Conservation (phyloP, 1,284 basidiomycete species). For the Heterobasidion annosum region DNA sequence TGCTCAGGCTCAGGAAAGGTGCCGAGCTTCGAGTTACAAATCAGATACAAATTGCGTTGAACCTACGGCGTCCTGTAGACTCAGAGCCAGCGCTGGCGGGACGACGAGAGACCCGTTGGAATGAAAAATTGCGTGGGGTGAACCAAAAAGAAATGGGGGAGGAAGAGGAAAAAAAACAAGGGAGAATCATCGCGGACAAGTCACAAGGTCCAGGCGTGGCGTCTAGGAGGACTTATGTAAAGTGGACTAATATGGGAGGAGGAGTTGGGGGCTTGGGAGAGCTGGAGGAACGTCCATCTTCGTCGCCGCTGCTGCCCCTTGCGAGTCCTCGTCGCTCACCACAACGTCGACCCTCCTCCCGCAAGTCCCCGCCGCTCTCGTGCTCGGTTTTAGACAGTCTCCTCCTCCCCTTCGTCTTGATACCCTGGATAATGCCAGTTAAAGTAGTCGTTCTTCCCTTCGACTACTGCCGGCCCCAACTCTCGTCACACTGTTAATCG, state of each 20-base stretch:
- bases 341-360: slow-evolving; percentile 5
- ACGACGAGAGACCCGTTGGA: too few relatives aligned
- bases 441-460: slow-evolving; percentile 12
- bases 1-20: too few relatives aligned
- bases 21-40: not conserved
- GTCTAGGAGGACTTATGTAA: not conserved
- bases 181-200: not conserved
- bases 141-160: too few relatives aligned
- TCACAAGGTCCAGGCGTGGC: not conserved
- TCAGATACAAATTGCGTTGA: not conserved
- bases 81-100: too few relatives aligned
- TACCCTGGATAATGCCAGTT: slow-evolving; percentile 34
- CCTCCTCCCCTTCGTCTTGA: slow-evolving; percentile 5
- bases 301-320: slow-evolving; percentile 13
- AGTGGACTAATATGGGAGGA: not conserved
- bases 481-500: slow-evolving; percentile 12
- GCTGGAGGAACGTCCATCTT: slow-evolving; percentile 5
- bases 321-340: slow-evolving; percentile 8
- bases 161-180: not conserved
- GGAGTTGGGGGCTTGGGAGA: not conserved
- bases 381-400: slow-evolving; percentile 8
- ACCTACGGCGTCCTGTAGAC: too few relatives aligned
- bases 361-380: slow-evolving; percentile 9
- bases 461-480: slow-evolving; percentile 5
- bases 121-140: too few relatives aligned